phyloP scores from a whole-genome alignment of 2,329 filamentous ascomycete genomes.

The Penicillium sp. region DNA sequence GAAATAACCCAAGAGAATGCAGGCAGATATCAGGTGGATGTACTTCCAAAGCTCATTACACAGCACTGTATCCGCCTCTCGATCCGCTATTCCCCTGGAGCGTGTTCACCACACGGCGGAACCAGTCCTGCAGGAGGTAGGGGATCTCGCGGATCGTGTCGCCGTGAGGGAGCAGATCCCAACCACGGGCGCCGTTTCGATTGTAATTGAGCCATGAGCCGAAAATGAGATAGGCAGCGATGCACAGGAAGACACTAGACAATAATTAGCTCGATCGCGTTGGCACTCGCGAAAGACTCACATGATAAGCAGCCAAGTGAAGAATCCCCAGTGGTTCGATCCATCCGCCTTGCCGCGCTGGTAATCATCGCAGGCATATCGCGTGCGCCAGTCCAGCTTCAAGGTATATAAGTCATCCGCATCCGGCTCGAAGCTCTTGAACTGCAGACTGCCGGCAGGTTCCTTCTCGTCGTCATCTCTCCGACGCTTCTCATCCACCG shows the following conservation, averaged over 20 bases:
- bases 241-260: conserved; percentile 72
- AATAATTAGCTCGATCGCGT: conserved; percentile 1
- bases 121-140: conserved; percentile 86
- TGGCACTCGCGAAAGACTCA: conserved; percentile 47
- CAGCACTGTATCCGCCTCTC: conserved; percentile 89
- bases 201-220: conserved; percentile 99
- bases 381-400: conserved; percentile 76
- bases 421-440: conserved; percentile 63
- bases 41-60: conserved; percentile 51
- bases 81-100: conserved; percentile 70
- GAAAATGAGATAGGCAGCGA: conserved; percentile 89
- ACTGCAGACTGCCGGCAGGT: conserved; percentile 58
- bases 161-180: conserved; percentile 88
- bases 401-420: conserved; percentile 58
- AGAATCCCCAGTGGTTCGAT: conserved; percentile 76
- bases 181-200: conserved; percentile 87
- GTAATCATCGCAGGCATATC: conserved; percentile 70
- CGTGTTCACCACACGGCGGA: conserved; percentile 70
- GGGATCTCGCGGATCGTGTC: conserved; percentile 89
- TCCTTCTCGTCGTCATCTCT: conserved; percentile 22
- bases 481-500: conserved; percentile 24
- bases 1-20: neutral
- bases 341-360: conserved; percentile 43
- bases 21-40: neutral
- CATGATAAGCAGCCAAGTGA: conserved; percentile 95